Conservation (phyloP, 2,329 filamentous ascomycete genomes). For the Akanthomyces dipterigenus region DNA sequence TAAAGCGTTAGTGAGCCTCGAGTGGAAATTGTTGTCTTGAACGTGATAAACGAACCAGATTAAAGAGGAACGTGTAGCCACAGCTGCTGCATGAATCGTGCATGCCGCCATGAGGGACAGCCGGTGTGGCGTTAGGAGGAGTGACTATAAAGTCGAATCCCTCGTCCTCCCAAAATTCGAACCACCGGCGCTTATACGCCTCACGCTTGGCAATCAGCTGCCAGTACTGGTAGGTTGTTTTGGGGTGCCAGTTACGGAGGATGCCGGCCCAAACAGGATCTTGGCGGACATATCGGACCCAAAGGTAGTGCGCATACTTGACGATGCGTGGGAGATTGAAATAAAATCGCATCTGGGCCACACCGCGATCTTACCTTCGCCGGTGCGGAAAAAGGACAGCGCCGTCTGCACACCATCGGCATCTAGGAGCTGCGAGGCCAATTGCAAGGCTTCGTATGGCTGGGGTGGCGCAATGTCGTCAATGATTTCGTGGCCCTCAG, state of each 20-base stretch:
- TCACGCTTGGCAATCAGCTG: slow-evolving; percentile 71
- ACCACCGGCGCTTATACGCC: slow-evolving; percentile 69
- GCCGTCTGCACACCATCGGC: slow-evolving; percentile 79
- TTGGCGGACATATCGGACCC: slow-evolving; percentile 73
- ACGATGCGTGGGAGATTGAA: slow-evolving; percentile 66
- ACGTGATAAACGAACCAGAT: slow-evolving; percentile 55
- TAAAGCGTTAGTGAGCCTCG: slow-evolving; percentile 6
- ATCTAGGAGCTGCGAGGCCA: slow-evolving; percentile 76
- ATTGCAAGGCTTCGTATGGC: slow-evolving; percentile 66
- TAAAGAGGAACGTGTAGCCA: slow-evolving; percentile 91
- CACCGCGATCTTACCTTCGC: slow-evolving; percentile 78
- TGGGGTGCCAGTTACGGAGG: slow-evolving; percentile 64
- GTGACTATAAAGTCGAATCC: slow-evolving; percentile 73
- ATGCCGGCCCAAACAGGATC: slow-evolving; percentile 75
- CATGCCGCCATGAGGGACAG: slow-evolving; percentile 82
- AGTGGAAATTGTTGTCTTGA: slow-evolving; percentile 9
- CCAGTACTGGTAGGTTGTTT: slow-evolving; percentile 75
- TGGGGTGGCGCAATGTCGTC: slow-evolving; percentile 56
- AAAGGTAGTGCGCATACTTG: slow-evolving; percentile 82
- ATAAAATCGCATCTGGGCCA: slow-evolving; percentile 65
- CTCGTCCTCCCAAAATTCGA: slow-evolving; percentile 73
- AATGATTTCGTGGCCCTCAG: slow-evolving; percentile 68
- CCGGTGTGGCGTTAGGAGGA: slow-evolving; percentile 85
- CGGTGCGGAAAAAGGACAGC: slow-evolving; percentile 65
- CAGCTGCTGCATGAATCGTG: slow-evolving; percentile 77